phyloP scores from a whole-genome alignment of 2,329 filamentous ascomycete genomes.

The Aspergillus sp. region DNA sequence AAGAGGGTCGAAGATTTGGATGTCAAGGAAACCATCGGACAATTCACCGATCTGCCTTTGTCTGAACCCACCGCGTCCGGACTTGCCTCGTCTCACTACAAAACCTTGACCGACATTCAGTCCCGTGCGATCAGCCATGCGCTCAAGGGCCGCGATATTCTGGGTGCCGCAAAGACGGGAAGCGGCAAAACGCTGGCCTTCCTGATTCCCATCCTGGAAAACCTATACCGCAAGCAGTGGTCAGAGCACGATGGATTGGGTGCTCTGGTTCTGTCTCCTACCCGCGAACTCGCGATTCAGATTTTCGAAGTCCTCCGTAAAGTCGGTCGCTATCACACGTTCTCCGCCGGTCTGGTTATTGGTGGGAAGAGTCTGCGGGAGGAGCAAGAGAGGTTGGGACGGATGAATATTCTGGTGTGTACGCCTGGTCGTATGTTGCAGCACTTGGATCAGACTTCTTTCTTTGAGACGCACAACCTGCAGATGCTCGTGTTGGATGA shows the following conservation, averaged over 20 bases:
- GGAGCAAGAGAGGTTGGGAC: conserved; percentile 76
- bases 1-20: conserved; percentile 49
- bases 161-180: conserved; percentile 93
- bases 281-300: conserved; percentile 91
- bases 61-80: conserved; percentile 78
- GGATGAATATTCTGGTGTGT: conserved; percentile 97
- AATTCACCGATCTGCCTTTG: conserved; percentile 82
- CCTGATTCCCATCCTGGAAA: conserved; percentile 86
- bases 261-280: conserved; percentile 89
- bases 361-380: conserved; percentile 89
- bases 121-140: conserved; percentile 83
- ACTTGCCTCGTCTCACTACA: conserved; percentile 83
- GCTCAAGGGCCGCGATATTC: conserved; percentile 81
- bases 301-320: conserved; percentile 94
- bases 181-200: conserved; percentile 96
- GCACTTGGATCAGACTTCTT: conserved; percentile 90
- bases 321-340: conserved; percentile 82
- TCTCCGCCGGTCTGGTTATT: conserved; percentile 90
- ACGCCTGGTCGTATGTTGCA: conserved; percentile 94
- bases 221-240: conserved; percentile 85
- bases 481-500: conserved; percentile 94
- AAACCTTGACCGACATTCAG: conserved; percentile 88
- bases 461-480: conserved; percentile 84
- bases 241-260: conserved; percentile 88
- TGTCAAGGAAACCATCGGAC: conserved; percentile 55